Percentiles rank a stretch among this genome's conserved stretches.
Evolutionary conservation across 2,329 filamentous ascomycete species (phyloP).

Genomic region (Aspergillus quadrilineatus): DNA sequence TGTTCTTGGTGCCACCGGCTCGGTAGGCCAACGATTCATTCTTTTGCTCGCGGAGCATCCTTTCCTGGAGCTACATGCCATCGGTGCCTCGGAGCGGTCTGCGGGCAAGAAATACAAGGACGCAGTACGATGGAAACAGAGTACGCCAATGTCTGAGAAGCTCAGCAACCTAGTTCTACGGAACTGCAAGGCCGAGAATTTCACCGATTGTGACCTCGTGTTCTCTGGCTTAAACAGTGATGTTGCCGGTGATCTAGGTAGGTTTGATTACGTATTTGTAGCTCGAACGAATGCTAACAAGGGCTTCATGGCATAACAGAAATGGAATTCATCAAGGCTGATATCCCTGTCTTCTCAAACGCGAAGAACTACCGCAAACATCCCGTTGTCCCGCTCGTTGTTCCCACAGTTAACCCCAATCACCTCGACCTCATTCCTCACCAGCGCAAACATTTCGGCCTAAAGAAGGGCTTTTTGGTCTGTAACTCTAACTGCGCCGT

Average conservation of each 20-base stretch:
- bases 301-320: conserved; percentile 52
- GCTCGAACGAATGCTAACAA: conserved; percentile 4
- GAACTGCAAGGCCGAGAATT: conserved; percentile 78
- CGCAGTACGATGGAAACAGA: conserved; percentile 94
- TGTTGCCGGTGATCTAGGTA: conserved; percentile 88
- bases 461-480: conserved; percentile 85
- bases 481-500: conserved; percentile 99
- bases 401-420: conserved; percentile 88
- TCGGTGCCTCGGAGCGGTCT: conserved; percentile 85
- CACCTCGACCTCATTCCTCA: conserved; percentile 88
- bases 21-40: conserved; percentile 93
- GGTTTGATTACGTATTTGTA: conserved; percentile 24
- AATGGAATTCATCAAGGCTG: conserved; percentile 82
- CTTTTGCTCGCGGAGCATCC: conserved; percentile 86
- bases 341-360: conserved; percentile 93
- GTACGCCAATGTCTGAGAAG: conserved; percentile 71
- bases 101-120: conserved; percentile 93
- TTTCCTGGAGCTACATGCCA: conserved; percentile 78
- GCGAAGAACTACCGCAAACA: conserved; percentile 95
- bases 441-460: conserved; percentile 69
- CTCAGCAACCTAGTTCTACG: conserved; percentile 80
- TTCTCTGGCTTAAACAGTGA: conserved; percentile 92
- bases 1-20: conserved; percentile 88
- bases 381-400: conserved; percentile 85
- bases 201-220: conserved; percentile 85